Conservation (phyloP, 108 stramenopile genomes). For the Skeletonema marinoi region DNA sequence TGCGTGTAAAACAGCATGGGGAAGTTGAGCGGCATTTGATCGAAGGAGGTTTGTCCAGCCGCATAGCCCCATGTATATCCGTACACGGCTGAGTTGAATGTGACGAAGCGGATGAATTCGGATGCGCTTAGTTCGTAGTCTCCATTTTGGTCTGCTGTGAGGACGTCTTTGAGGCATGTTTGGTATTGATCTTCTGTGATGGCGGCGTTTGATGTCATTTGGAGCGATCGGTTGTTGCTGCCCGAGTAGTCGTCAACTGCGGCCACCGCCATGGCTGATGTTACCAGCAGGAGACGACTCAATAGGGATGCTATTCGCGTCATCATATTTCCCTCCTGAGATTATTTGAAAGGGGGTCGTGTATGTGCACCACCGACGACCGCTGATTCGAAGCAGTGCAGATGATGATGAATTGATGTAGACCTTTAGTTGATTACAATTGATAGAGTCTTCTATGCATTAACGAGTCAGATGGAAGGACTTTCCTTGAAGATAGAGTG, state of each 20-base stretch:
- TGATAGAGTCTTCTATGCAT: not conserved
- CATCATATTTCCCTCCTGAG: not conserved
- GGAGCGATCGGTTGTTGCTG: not conserved
- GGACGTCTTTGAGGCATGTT: conserved; percentile 3
- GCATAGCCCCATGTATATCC: conserved; percentile 7
- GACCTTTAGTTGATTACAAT: not conserved
- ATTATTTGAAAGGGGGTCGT: not conserved
- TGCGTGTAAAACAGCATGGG: conserved; percentile 24
- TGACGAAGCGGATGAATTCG: conserved; percentile 24
- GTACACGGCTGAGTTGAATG: conserved; percentile 8
- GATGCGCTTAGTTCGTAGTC: conserved; percentile 7
- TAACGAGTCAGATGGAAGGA: too few relatives aligned
- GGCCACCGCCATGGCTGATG: too few relatives aligned
- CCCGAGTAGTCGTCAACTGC: not conserved
- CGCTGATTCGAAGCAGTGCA: not conserved
- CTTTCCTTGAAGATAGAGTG: not conserved
- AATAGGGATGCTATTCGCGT: not conserved
- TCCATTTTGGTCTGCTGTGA: conserved; percentile 11
- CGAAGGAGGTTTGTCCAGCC: not conserved
- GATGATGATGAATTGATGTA: not conserved
- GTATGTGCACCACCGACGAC: not conserved
- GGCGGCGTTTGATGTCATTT: not conserved
- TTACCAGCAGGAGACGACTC: not conserved
- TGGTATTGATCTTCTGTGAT: conserved; percentile 19
- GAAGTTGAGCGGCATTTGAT: conserved; percentile 20